These are phyloP conservation scores for Saccharomyces pastorianus DNA, from an alignment of 1,139 yeast species.

Conservation along the genomic window DNA sequence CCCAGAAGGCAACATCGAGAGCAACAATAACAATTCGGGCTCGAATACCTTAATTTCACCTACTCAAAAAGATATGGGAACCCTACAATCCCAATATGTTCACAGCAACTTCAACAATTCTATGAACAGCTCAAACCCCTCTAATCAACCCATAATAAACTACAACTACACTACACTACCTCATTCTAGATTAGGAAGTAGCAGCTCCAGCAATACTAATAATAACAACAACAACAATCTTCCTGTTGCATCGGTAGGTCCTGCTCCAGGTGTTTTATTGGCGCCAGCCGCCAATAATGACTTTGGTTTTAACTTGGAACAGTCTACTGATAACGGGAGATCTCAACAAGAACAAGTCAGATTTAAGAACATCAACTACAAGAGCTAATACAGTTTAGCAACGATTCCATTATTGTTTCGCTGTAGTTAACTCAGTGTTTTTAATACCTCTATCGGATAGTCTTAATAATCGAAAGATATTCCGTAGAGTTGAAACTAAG, in stretches of 20 bases:
- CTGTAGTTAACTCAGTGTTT: constrained; percentile 39
- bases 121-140: not conserved
- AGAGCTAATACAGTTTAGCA: not conserved
- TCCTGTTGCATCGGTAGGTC: not conserved
- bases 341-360: constrained; percentile 4
- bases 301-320: not conserved
- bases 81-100: not conserved
- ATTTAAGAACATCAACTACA: constrained; percentile 9
- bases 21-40: constrained; percentile 1
- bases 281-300: not conserved
- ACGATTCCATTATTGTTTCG: not conserved
- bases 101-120: not conserved
- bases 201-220: not conserved
- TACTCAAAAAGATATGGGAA: not conserved
- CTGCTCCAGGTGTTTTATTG: not conserved
- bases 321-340: not conserved
- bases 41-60: not conserved
- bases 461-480: constrained; percentile 55
- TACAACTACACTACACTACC: not conserved
- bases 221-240: not conserved
- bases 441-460: constrained; percentile 72
- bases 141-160: not conserved
- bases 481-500: constrained; percentile 50
- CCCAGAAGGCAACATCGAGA: constrained; percentile 38
- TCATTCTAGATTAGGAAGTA: not conserved